These are phyloP conservation scores for Fusarium sororula DNA, from an alignment of 2,329 filamentous ascomycete species.

Conservation along the genomic window DNA sequence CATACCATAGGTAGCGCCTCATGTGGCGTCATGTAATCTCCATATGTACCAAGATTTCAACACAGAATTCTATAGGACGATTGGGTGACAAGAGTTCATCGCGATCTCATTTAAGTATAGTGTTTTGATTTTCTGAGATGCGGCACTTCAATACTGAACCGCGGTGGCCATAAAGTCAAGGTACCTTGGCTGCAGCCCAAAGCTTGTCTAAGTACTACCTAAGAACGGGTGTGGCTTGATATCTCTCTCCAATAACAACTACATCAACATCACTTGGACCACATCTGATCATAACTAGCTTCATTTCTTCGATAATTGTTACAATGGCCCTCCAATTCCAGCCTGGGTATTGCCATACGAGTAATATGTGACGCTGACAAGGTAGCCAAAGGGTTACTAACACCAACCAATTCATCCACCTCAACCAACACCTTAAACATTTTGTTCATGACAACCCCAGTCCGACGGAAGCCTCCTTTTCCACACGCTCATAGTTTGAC, in stretches of 20 bases:
- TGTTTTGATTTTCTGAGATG: background rate
- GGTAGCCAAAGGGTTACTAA: slow-evolving; percentile 27
- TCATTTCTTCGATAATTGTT: background rate
- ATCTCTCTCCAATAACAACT: background rate
- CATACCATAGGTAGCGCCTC: slow-evolving; percentile 25
- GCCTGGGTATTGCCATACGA: slow-evolving; percentile 13
- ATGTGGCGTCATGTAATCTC: slow-evolving; percentile 27
- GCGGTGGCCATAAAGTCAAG: slow-evolving; percentile 10
- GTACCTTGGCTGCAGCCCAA: background rate
- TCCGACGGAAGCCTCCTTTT: slow-evolving; percentile 38
- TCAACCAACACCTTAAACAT: background rate
- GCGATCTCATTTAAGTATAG: background rate
- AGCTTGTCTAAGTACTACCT: slow-evolving; percentile 3
- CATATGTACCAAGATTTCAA: background rate
- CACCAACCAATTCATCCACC: background rate
- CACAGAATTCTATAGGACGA: background rate
- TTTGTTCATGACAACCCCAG: slow-evolving; percentile 43
- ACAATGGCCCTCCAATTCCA: slow-evolving; percentile 18
- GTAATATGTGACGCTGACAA: slow-evolving; percentile 16
- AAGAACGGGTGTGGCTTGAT: slow-evolving; percentile 23
- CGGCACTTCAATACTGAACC: background rate
- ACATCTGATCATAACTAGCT: slow-evolving; percentile 4
- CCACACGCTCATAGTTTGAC: slow-evolving; percentile 39
- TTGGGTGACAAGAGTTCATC: background rate
- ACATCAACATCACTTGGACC: background rate